phyloP scores from a whole-genome alignment of 2,329 filamentous ascomycete genomes.

The Torrubiella hemipterigena region DNA sequence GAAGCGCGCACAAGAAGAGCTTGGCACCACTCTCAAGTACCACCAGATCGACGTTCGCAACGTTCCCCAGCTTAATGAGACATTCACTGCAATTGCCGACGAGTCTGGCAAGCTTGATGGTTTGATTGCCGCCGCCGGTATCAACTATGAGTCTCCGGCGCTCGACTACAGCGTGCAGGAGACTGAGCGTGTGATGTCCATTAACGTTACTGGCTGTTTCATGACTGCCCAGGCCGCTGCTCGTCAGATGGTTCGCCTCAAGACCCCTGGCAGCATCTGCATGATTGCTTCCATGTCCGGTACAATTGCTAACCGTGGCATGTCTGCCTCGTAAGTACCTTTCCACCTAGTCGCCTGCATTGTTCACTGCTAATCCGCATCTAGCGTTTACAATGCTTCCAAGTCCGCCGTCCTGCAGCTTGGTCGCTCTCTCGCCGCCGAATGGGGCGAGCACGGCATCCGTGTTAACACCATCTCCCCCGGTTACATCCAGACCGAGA shows the following conservation, averaged over 20 bases:
- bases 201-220: conserved; percentile 78
- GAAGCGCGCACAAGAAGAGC: conserved; percentile 46
- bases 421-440: conserved; percentile 55
- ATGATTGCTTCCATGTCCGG: conserved; percentile 63
- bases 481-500: conserved; percentile 69
- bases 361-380: not conserved
- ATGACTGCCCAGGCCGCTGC: conserved; percentile 85
- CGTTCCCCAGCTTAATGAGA: conserved; percentile 50
- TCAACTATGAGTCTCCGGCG: conserved; percentile 74
- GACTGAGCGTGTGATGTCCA: conserved; percentile 66
- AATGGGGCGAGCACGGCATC: conserved; percentile 64
- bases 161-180: conserved; percentile 70
- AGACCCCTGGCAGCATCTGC: conserved; percentile 48
- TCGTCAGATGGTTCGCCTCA: conserved; percentile 53
- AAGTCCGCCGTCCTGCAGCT: conserved; percentile 67
- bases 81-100: conserved; percentile 57
- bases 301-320: conserved; percentile 49
- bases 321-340: conserved; percentile 43
- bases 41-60: conserved; percentile 72
- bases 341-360: not conserved
- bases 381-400: conserved; percentile 60
- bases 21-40: conserved; percentile 61
- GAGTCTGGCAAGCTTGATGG: conserved; percentile 66
- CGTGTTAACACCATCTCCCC: conserved; percentile 73
- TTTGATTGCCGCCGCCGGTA: conserved; percentile 56